These are phyloP conservation scores for Talaromyces albobiverticillius DNA, from an alignment of 2,329 filamentous ascomycete genomes.

Conservation along the genomic window DNA sequence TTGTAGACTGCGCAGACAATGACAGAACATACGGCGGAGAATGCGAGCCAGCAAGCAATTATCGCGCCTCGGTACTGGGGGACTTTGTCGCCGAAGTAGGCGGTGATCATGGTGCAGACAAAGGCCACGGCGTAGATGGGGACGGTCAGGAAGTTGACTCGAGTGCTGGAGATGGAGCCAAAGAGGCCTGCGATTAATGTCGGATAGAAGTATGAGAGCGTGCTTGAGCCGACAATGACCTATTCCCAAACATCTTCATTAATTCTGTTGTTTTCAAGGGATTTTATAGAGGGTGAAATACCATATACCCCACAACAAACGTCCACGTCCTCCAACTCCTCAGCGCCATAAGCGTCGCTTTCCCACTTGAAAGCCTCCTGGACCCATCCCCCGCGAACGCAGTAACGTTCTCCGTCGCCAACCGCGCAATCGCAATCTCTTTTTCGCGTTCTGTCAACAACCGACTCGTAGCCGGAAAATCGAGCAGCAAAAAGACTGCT, in stretches of 20 bases:
- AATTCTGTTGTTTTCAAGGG: no score
- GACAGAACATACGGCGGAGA: slow-evolving; percentile 31
- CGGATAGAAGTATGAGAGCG: slow-evolving; percentile 31
- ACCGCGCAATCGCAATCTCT: not conserved
- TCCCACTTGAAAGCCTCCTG: not conserved
- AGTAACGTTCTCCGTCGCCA: slow-evolving; percentile 1
- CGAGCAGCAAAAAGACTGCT: slow-evolving; percentile 42
- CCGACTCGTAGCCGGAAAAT: not conserved
- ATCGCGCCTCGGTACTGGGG: not conserved
- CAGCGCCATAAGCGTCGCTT: not conserved
- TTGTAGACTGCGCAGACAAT: slow-evolving; percentile 48
- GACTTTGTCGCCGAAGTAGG: not conserved
- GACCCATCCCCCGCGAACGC: not conserved
- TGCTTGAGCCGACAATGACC: slow-evolving; percentile 37
- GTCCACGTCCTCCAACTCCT: not conserved
- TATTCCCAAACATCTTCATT: no score
- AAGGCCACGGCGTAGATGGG: slow-evolving; percentile 2
- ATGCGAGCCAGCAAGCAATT: not conserved
- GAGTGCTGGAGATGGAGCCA: slow-evolving; percentile 28
- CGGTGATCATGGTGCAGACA: not conserved
- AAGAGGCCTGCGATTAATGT: slow-evolving; percentile 25
- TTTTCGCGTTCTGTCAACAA: not conserved
- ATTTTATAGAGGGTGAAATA: no score
- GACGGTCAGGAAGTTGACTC: not conserved
- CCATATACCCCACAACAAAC: slow-evolving; percentile 5